Evolutionary conservation across 306 rosid genomes (phyloP), one percentile per base, ranked within the genome.

Genomic region (Ziziphus jujuba): DNA sequence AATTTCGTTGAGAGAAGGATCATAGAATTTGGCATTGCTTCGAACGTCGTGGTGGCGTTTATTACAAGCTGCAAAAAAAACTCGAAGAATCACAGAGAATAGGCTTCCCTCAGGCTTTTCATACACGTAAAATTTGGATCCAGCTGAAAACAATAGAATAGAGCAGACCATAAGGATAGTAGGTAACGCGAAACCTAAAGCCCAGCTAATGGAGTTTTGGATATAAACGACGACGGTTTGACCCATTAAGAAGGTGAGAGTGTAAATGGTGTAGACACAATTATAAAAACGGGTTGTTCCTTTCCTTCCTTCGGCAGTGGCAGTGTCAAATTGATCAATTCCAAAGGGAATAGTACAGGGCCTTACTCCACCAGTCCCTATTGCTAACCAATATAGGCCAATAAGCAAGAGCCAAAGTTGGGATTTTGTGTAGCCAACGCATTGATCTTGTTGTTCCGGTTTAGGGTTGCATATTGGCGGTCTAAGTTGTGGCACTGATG

Each of bases 331-430:
- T 49, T 88, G 97, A 43, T 91, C 97, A 1, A 86, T 80, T 0
- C 92, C 96, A 59, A 91, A 91, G 0, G 97, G 92, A 17, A 91
- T 79, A 21, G 89, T 88, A 31, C 97, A 91, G 12, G 96, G 95
- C 23, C 89, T 63, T 56, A 88, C 79, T 6, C 97, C 97, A 0
- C 79, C 88, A 0, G 89, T 16, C 1, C 97, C 95, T 23, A 91
- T 48, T 23, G 91, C 65, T 22, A 91, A 14, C 3, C 84, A 38
- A 16, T 66, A 57, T 0, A 91, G 87, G 2, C 89, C 90, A 66
- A 66, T 1, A 6, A 86, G 5, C 13, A 91, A 56, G 56, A 74
- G 10, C 4, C 82, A 77, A 2, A 84, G 12, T 3, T 91, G 55
- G 55, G 22, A 17, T 43, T 70, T 10, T 14, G 61, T 80, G 0